A percentile compares a stretch with the other conserved stretches of the same genome.
These are phyloP conservation scores for Verbascum thapsus DNA, from an alignment of 257 asterid genomes.

Conservation along the genomic window DNA sequence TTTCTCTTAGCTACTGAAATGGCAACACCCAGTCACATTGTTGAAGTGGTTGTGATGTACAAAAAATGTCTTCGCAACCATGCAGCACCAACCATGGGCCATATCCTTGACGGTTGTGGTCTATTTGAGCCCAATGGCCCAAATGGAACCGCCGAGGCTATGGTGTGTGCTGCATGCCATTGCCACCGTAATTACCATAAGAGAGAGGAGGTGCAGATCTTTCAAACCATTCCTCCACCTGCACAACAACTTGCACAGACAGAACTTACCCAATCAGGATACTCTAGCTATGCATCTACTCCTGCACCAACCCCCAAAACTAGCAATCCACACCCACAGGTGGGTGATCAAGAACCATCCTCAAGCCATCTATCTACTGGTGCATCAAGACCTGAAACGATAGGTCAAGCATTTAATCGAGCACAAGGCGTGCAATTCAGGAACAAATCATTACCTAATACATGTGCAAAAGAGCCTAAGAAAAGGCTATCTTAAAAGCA, in stretches of 20 bases:
- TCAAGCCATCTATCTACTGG: background rate
- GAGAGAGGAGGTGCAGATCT: conserved; percentile 8
- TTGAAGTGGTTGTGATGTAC: conserved; percentile 12
- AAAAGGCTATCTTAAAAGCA: background rate
- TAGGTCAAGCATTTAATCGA: background rate
- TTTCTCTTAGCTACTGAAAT: background rate
- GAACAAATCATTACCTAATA: background rate
- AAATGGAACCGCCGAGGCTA: background rate
- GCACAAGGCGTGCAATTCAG: background rate
- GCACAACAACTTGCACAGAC: background rate
- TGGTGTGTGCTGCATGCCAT: conserved; percentile 5
- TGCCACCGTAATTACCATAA: conserved; percentile 15
- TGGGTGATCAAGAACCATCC: background rate
- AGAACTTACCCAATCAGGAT: too few species aligned
- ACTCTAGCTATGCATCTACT: too few species aligned
- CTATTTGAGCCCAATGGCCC: conserved; percentile 3
- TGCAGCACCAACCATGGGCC: background rate
- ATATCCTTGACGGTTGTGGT: conserved; percentile 9
- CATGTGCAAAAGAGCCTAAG: background rate
- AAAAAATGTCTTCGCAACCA: conserved; percentile 11
- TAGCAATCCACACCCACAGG: background rate
- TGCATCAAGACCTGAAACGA: background rate
- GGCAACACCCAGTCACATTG: background rate
- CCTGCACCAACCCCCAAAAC: too few species aligned
- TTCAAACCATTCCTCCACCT: background rate